Evolutionary conservation across 2,329 filamentous ascomycete species (phyloP).

Genomic region (Curvularia sp.): DNA sequence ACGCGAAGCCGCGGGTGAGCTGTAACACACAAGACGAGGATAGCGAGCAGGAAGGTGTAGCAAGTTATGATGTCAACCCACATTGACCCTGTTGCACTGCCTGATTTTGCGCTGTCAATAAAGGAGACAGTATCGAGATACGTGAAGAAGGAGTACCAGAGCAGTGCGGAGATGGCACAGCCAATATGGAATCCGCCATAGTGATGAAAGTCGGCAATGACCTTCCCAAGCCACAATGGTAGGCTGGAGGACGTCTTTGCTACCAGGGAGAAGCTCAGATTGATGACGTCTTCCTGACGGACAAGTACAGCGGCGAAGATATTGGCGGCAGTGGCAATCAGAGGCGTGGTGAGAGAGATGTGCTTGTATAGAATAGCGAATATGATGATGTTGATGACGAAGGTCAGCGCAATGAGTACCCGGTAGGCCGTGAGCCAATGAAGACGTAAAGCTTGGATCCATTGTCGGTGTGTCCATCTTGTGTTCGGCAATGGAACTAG

Average conservation of each 20-base stretch:
- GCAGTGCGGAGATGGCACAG: constrained; percentile 37
- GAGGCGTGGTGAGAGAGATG: constrained; percentile 4
- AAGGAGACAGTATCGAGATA: constrained; percentile 40
- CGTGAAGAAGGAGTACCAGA: constrained; percentile 57
- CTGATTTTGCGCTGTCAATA: constrained; percentile 3
- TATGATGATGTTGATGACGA: constrained; percentile 18
- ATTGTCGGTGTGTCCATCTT: constrained; percentile 1
- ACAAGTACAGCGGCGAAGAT: constrained; percentile 40
- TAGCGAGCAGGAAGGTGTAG: constrained; percentile 24
- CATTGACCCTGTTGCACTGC: constrained; percentile 26
- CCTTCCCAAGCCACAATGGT: constrained; percentile 35
- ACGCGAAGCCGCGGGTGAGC: constrained; percentile 36
- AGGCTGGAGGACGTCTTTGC: constrained; percentile 37
- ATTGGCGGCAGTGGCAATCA: constrained; percentile 47
- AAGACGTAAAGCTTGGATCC: constrained; percentile 11
- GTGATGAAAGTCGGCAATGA: constrained; percentile 40
- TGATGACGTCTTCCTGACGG: constrained; percentile 47
- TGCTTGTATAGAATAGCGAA: not conserved
- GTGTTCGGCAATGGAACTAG: not conserved
- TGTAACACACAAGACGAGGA: constrained; percentile 37
- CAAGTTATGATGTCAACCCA: constrained; percentile 28
- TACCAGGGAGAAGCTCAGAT: constrained; percentile 35
- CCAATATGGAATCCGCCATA: constrained; percentile 49
- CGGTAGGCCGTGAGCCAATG: constrained; percentile 33
- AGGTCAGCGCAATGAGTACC: constrained; percentile 19